Conservation (phyloP, 2,329 filamentous ascomycete genomes). For the Talaromyces sp. region DNA sequence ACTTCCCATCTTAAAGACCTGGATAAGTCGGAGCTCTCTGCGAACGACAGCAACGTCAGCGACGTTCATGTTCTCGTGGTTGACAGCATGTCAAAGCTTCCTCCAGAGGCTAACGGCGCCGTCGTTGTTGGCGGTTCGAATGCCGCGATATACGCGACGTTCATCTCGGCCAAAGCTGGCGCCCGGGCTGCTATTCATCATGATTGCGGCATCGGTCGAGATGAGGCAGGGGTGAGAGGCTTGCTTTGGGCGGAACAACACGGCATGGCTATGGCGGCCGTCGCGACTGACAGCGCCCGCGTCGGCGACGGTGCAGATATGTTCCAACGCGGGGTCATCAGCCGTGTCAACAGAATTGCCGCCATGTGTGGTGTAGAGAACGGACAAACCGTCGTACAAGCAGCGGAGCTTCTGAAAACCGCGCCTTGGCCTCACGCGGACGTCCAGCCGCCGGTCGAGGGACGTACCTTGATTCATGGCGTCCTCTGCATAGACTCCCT, state of each 20-base stretch:
- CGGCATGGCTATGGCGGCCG: background rate
- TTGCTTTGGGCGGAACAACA: background rate
- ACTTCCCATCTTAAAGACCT: background rate
- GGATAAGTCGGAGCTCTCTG: background rate
- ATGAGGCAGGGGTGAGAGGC: background rate
- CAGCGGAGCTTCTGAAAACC: background rate
- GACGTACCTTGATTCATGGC: background rate
- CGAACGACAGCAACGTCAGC: background rate
- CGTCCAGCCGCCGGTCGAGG: background rate
- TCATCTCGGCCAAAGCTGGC: background rate
- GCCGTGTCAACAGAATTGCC: background rate
- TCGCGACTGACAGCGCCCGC: background rate
- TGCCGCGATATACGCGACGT: background rate
- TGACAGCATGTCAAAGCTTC: constrained; percentile 1
- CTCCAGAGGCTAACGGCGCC: background rate
- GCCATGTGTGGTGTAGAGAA: constrained; percentile 2
- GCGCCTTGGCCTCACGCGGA: background rate
- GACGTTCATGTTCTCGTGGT: background rate
- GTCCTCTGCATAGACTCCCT: constrained; percentile 1
- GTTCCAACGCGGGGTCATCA: background rate
- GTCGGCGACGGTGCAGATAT: background rate
- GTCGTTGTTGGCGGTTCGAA: constrained; percentile 1
- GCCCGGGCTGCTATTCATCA: background rate
- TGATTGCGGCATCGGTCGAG: background rate
- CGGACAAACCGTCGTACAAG: background rate